Percentiles rank a stretch among this genome's conserved stretches.
phyloP scores from a whole-genome alignment of 495 filamentous ascomycete species.

The Clavariopsis aquatica region DNA sequence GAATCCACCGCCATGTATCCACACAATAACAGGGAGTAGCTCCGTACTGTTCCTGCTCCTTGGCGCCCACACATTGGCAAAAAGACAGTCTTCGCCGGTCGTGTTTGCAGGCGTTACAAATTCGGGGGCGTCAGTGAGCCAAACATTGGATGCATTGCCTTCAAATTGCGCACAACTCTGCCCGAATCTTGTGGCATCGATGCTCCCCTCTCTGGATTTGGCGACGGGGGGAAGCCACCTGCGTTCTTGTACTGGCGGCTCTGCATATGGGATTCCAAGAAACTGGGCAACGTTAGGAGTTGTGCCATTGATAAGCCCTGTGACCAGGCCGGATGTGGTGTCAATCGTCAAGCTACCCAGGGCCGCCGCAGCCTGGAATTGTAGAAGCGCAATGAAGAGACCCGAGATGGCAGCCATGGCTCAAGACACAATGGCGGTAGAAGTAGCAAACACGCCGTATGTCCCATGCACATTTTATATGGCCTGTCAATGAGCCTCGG shows the following conservation, averaged over 20 bases:
- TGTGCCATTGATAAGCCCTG: constrained; percentile 45
- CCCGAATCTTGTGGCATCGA: constrained; percentile 43
- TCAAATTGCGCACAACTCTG: constrained; percentile 41
- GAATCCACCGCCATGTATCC: constrained; percentile 69
- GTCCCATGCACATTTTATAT: no score
- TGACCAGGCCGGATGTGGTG: constrained; percentile 20
- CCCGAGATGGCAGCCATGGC: background rate
- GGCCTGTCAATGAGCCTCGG: no score
- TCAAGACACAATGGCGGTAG: background rate
- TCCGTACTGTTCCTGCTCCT: constrained; percentile 51
- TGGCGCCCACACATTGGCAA: constrained; percentile 61
- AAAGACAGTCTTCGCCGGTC: constrained; percentile 61
- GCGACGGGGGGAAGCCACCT: constrained; percentile 49
- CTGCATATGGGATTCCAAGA: constrained; percentile 51
- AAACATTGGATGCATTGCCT: constrained; percentile 46
- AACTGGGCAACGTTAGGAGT: constrained; percentile 50
- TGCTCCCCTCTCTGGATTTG: constrained; percentile 39
- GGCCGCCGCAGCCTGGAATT: background rate
- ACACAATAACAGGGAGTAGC: constrained; percentile 64
- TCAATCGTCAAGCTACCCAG: constrained; percentile 16
- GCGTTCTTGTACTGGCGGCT: constrained; percentile 46
- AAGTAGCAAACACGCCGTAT: background rate
- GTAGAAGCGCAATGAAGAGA: background rate
- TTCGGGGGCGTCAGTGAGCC: constrained; percentile 57
- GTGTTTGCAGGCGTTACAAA: constrained; percentile 47